Evolutionary conservation across 352 stramenopile genomes (phyloP).

Genomic region (Phytophthora citrophthora): DNA sequence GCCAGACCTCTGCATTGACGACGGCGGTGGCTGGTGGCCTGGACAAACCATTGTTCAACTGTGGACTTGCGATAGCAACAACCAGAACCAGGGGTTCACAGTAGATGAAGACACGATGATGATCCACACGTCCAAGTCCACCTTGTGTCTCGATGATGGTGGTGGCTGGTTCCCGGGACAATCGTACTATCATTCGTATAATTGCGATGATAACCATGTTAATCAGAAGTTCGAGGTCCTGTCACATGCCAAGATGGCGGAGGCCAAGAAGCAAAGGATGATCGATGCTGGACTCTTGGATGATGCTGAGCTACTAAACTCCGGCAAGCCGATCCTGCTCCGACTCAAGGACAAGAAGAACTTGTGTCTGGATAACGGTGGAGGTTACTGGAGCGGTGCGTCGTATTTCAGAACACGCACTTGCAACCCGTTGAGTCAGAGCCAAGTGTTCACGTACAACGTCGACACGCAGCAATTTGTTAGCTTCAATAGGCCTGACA

Average conservation of each 20-base stretch:
- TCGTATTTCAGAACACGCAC: slow-evolving; percentile 23
- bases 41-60: slow-evolving; percentile 20
- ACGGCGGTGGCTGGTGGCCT: slow-evolving; percentile 22
- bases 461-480: slow-evolving; percentile 6
- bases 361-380: slow-evolving; percentile 42
- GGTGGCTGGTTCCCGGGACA: slow-evolving; percentile 10
- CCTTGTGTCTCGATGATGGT: slow-evolving; percentile 40
- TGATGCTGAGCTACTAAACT: slow-evolving; percentile 15
- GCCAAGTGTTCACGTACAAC: slow-evolving; percentile 32
- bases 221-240: slow-evolving; percentile 41
- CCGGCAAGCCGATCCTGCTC: slow-evolving; percentile 27
- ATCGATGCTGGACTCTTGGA: slow-evolving; percentile 14
- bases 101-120: slow-evolving; percentile 33
- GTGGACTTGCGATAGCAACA: slow-evolving; percentile 29
- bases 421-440: slow-evolving; percentile 27
- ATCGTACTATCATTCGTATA: slow-evolving; percentile 24
- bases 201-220: slow-evolving; percentile 24
- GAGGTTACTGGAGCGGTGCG: slow-evolving; percentile 21
- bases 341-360: slow-evolving; percentile 31
- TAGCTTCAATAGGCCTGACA: slow-evolving; percentile 9
- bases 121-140: slow-evolving; percentile 35
- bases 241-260: slow-evolving; percentile 19
- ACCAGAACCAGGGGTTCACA: slow-evolving; percentile 31
- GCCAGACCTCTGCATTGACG: slow-evolving; percentile 29
- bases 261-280: slow-evolving; percentile 12